Evolutionary conservation across 306 rosid species (phyloP).

Genomic region (Albizia julibrissin): DNA sequence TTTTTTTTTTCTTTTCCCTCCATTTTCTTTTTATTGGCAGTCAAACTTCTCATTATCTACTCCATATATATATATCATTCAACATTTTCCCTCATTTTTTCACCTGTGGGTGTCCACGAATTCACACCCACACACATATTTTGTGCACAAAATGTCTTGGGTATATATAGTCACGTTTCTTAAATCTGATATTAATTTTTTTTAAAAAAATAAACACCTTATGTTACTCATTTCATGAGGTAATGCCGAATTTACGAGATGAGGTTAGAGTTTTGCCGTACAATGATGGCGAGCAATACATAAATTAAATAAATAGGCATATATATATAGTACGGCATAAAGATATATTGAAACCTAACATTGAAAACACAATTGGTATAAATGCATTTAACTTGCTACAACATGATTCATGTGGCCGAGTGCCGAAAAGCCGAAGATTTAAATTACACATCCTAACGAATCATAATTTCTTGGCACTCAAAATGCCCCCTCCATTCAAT

Average conservation of each 20-base stretch:
- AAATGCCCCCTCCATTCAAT: constrained; percentile 31
- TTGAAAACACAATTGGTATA: constrained; percentile 5
- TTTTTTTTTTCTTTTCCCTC: not conserved
- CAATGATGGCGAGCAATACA: not conserved
- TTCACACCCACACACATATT: not conserved
- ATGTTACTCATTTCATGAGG: not conserved
- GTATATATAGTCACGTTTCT: not conserved
- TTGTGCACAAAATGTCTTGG: not conserved
- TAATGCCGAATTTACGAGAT: not conserved
- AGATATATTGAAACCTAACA: constrained; percentile 18
- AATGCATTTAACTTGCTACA: constrained; percentile 19
- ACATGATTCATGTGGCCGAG: constrained; percentile 33
- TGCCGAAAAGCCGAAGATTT: constrained; percentile 21
- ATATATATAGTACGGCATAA: not conserved
- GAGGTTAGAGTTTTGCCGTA: not conserved
- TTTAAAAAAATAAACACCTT: not conserved
- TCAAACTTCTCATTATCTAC: not conserved
- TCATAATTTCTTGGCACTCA: not conserved
- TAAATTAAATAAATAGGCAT: not conserved
- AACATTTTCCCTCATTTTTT: not conserved
- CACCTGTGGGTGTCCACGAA: not conserved
- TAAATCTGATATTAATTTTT: not conserved
- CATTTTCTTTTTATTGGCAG: not conserved
- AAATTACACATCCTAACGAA: not conserved
- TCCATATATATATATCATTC: not conserved